phyloP scores from a whole-genome alignment of 768 basidiomycete genomes.

The Macrolepiota albuminosa region DNA sequence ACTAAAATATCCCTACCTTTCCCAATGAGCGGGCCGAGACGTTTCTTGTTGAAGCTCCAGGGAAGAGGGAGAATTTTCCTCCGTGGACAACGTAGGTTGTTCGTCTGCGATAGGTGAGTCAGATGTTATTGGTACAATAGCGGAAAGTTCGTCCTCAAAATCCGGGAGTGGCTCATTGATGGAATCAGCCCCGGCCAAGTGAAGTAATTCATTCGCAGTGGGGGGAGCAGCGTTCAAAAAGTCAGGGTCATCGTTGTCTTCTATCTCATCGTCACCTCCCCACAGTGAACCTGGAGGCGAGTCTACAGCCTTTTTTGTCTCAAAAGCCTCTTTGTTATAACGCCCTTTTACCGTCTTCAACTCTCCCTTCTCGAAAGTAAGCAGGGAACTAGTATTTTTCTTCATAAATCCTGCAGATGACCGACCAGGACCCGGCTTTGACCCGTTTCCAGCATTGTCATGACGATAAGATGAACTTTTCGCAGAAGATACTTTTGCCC shows the following conservation, averaged over 20 bases:
- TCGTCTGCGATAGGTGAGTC: neutral
- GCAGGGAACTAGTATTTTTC: conserved; percentile 45
- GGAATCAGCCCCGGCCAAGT: conserved; percentile 42
- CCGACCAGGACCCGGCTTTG: conserved; percentile 47
- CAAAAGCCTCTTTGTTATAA: conserved; percentile 17
- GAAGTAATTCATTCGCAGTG: conserved; percentile 41
- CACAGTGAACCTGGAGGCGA: conserved; percentile 3
- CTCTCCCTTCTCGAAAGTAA: conserved; percentile 48
- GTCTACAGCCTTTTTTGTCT: neutral
- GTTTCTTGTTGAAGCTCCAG: conserved; percentile 6
- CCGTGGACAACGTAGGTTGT: neutral
- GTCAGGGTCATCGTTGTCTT: conserved; percentile 8
- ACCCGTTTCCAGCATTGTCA: conserved; percentile 2
- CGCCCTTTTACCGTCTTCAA: conserved; percentile 48
- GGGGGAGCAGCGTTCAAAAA: conserved; percentile 19
- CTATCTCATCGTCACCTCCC: conserved; percentile 13
- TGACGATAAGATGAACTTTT: neutral
- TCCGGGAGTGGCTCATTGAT: conserved; percentile 43
- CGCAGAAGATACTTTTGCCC: conserved; percentile 10
- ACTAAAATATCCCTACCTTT: conserved; percentile 19
- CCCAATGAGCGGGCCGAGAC: conserved; percentile 14
- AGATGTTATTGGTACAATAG: neutral
- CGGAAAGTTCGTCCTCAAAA: conserved; percentile 41
- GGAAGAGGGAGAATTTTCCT: neutral
- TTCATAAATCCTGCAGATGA: conserved; percentile 38